Evolutionary conservation across 192 early-diverging fungal species (phyloP).

Genomic region (Piromyces finnis): DNA sequence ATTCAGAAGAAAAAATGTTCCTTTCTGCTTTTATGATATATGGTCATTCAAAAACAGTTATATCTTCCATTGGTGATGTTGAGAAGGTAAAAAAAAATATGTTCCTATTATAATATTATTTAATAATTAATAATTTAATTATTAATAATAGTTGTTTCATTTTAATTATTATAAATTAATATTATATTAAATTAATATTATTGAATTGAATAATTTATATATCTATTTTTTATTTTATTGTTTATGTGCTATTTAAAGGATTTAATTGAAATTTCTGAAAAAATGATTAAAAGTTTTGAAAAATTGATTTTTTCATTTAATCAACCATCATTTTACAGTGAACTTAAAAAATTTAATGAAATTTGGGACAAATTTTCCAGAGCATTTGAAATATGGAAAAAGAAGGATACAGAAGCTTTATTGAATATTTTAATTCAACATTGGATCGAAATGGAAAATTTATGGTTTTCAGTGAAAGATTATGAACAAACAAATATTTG

Average conservation of each 20-base stretch:
- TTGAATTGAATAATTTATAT: too few relatives aligned
- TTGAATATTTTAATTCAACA: neutral
- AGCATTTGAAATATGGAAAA: neutral
- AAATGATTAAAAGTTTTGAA: neutral
- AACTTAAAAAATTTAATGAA: neutral
- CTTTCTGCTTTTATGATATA: neutral
- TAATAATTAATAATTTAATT: too few relatives aligned
- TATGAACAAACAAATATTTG: neutral
- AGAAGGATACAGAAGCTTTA: neutral
- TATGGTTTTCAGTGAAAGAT: neutral
- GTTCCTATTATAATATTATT: too few relatives aligned
- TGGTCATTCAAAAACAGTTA: neutral
- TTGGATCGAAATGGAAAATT: neutral
- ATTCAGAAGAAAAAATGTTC: neutral
- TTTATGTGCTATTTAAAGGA: neutral
- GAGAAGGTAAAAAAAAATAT: neutral
- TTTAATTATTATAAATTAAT: too few relatives aligned
- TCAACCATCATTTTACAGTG: neutral
- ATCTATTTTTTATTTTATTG: too few relatives aligned
- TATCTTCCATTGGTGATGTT: neutral
- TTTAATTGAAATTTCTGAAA: neutral
- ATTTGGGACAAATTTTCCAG: neutral
- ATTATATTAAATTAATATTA: too few relatives aligned
- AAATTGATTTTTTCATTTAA: neutral
- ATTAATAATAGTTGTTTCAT: too few relatives aligned